These are phyloP conservation scores for Exophiala lecanii-corni DNA, from an alignment of 2,329 filamentous ascomycete species.

Conservation along the genomic window DNA sequence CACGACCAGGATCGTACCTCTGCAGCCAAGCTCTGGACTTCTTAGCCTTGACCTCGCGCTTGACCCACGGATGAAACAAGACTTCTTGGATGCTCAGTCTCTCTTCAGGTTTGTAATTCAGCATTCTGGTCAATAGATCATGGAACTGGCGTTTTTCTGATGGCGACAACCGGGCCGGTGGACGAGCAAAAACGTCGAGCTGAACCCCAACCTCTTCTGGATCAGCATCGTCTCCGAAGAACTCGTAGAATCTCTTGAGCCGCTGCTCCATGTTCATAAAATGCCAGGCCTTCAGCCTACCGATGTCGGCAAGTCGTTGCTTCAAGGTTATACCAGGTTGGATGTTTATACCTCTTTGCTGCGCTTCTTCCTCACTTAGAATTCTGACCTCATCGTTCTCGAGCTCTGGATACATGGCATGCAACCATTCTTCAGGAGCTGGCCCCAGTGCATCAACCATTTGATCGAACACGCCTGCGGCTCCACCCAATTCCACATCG, in stretches of 20 bases:
- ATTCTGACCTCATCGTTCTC: neutral
- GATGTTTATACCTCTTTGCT: no score
- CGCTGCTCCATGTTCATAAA: neutral
- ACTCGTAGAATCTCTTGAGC: neutral
- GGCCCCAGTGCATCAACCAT: neutral
- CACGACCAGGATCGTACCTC: neutral
- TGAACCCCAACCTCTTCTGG: no score
- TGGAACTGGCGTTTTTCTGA: neutral
- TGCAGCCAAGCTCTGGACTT: neutral
- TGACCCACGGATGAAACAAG: slow-evolving; percentile 1
- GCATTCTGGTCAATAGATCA: slow-evolving; percentile 1
- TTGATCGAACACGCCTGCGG: neutral
- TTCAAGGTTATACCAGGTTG: no score
- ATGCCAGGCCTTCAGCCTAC: neutral
- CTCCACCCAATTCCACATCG: neutral
- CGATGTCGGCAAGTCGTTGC: neutral
- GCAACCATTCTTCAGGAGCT: neutral
- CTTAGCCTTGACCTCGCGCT: neutral
- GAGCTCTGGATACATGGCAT: neutral
- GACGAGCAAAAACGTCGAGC: no score
- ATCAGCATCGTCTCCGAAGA: no score
- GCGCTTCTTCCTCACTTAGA: neutral
- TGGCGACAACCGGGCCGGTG: neutral
- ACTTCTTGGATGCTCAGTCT: slow-evolving; percentile 2
- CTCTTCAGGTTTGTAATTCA: slow-evolving; percentile 1